Percentiles rank a stretch among this genome's conserved stretches.
Conservation (phyloP, 176 grass and related monocot species). For the Rhynchospora tenuis region DNA sequence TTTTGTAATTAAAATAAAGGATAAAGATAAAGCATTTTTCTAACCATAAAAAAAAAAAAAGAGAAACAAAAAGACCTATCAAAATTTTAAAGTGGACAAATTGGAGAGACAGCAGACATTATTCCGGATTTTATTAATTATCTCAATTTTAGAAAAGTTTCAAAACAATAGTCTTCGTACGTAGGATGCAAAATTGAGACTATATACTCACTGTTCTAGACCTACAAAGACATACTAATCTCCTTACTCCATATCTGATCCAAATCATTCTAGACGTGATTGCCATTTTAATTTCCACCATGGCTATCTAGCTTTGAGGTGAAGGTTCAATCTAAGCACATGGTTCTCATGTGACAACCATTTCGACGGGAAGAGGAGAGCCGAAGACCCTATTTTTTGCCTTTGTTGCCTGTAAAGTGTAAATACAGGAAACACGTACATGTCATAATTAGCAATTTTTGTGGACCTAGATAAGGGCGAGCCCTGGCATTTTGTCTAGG, state of each 20-base stretch:
- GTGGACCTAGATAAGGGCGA: no score
- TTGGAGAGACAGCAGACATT: no score
- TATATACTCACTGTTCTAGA: neutral
- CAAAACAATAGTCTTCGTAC: neutral
- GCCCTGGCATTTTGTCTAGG: no score
- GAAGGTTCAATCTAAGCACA: neutral
- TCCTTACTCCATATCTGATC: neutral
- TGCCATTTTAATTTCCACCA: neutral
- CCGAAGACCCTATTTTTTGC: conserved; percentile 56
- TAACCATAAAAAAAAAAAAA: no score
- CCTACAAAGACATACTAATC: no score
- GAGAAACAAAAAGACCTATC: no score
- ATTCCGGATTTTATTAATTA: no score
- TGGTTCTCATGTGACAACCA: conserved; percentile 2
- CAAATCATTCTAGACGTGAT: neutral
- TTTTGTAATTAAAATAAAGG: no score
- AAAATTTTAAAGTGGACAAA: no score
- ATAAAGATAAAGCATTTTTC: no score
- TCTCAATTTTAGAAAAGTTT: neutral
- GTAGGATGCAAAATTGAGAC: neutral
- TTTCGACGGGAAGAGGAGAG: conserved; percentile 48
- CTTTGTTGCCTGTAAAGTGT: conserved; percentile 41
- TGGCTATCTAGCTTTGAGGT: neutral
- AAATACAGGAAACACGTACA: neutral
- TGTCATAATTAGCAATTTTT: neutral